Conservation (phyloP, 2,329 filamentous ascomycete genomes). For the Cyphellophora europaea region DNA sequence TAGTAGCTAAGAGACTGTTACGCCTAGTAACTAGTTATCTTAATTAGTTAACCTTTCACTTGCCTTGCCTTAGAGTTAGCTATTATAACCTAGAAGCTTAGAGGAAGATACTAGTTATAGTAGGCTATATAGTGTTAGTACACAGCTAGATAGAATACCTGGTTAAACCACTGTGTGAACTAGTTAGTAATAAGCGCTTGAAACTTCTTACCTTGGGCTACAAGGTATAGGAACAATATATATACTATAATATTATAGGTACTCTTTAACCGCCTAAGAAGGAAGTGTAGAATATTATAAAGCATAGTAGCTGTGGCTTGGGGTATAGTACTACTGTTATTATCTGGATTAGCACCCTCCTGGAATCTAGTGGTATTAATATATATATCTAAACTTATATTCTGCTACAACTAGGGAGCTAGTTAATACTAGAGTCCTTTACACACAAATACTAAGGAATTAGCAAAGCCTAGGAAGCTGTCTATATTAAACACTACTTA, state of each 20-base stretch:
- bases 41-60: background rate
- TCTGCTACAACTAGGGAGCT: background rate
- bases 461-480: background rate
- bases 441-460: background rate
- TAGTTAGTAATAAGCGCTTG: background rate
- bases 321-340: background rate
- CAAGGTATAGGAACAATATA: conserved; percentile 1
- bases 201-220: background rate
- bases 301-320: background rate
- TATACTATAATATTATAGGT: background rate
- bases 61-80: background rate
- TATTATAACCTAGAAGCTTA: background rate
- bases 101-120: background rate
- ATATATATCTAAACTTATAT: background rate
- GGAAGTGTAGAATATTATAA: background rate
- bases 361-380: background rate
- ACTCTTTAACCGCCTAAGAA: background rate
- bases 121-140: background rate
- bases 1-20: background rate
- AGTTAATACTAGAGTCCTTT: background rate
- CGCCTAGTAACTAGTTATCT: background rate
- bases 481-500: background rate
- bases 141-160: background rate
- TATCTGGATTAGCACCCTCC: too few species aligned
- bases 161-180: background rate